These are phyloP conservation scores for Cajanus cajan DNA, from an alignment of 306 rosid genomes.

Conservation along the genomic window DNA sequence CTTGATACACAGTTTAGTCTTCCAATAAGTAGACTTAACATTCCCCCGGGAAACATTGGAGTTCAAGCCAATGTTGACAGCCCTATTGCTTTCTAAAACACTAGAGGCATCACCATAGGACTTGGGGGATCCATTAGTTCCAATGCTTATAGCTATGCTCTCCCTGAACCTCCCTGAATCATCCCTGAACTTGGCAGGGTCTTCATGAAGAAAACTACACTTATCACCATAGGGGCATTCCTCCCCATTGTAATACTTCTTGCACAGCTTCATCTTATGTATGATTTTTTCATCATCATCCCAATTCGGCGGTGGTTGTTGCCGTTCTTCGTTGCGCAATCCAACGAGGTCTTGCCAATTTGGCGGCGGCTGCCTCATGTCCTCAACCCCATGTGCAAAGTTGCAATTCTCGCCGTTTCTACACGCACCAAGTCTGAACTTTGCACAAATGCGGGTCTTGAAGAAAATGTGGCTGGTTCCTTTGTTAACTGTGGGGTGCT, in stretches of 20 bases:
- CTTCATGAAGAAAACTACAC: conserved; percentile 92
- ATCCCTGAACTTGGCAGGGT: conserved; percentile 76
- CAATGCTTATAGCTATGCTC: conserved; percentile 72
- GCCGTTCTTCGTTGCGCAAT: conserved; percentile 46
- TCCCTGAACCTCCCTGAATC: conserved; percentile 68
- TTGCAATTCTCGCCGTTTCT: conserved; percentile 86
- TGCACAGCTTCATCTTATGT: conserved; percentile 91
- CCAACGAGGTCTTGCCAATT: conserved; percentile 95
- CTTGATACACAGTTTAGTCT: conserved; percentile 76
- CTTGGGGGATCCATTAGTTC: conserved; percentile 56
- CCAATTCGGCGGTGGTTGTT: conserved; percentile 47
- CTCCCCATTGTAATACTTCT: conserved; percentile 86
- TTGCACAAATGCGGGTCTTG: conserved; percentile 88
- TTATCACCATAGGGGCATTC: conserved; percentile 92
- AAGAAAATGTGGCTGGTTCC: conserved; percentile 68
- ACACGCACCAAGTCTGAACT: conserved; percentile 64
- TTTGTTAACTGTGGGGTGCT: conserved; percentile 48
- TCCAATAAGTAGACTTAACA: conserved; percentile 60
- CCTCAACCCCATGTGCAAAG: conserved; percentile 91
- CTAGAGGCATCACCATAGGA: conserved; percentile 39
- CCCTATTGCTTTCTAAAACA: conserved; percentile 46
- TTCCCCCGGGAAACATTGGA: conserved; percentile 36
- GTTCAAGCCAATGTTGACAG: conserved; percentile 33
- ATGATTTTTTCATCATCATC: conserved; percentile 86
- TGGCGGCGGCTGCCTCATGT: conserved; percentile 86